A percentile compares a stretch with the other conserved stretches of the same genome.
phyloP scores from a whole-genome alignment of 306 rosid genomes.

The Quercus parvula region DNA sequence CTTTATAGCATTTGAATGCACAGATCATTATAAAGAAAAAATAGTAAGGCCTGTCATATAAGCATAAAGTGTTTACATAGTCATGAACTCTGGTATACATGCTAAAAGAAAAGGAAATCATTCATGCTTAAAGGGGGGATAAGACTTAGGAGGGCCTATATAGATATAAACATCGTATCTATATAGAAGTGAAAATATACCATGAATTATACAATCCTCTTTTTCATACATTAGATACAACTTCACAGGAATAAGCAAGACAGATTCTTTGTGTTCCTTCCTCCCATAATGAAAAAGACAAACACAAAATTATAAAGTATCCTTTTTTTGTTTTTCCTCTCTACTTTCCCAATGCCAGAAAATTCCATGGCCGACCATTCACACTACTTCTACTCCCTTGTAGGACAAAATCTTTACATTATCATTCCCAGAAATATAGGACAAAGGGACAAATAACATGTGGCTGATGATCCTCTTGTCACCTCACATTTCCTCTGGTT shows the following conservation, averaged over 20 bases:
- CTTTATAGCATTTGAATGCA: neutral
- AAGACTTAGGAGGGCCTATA: too few species aligned
- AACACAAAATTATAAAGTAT: constrained; percentile 33
- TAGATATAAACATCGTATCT: neutral
- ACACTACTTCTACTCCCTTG: constrained; percentile 19
- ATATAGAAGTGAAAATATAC: neutral
- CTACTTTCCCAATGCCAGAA: constrained; percentile 19
- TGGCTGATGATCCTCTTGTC: constrained; percentile 50
- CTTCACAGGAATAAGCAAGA: constrained; percentile 22
- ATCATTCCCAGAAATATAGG: constrained; percentile 34
- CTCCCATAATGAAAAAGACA: constrained; percentile 29
- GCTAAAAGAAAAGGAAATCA: neutral
- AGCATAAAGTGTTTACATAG: neutral
- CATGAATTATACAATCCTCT: neutral
- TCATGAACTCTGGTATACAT: neutral
- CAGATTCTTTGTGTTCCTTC: constrained; percentile 29
- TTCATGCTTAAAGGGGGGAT: neutral
- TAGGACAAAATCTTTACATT: constrained; percentile 21
- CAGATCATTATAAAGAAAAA: neutral
- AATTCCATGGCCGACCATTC: constrained; percentile 15
- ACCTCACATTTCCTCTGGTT: constrained; percentile 30
- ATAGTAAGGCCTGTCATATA: neutral
- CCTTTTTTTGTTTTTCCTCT: neutral
- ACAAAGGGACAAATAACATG: constrained; percentile 45
- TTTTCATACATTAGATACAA: constrained; percentile 5